Evolutionary conservation across 495 filamentous ascomycete genomes (phyloP), one percentile per base, ranked within the genome.

Genomic region (Daldinia bambusicola): DNA sequence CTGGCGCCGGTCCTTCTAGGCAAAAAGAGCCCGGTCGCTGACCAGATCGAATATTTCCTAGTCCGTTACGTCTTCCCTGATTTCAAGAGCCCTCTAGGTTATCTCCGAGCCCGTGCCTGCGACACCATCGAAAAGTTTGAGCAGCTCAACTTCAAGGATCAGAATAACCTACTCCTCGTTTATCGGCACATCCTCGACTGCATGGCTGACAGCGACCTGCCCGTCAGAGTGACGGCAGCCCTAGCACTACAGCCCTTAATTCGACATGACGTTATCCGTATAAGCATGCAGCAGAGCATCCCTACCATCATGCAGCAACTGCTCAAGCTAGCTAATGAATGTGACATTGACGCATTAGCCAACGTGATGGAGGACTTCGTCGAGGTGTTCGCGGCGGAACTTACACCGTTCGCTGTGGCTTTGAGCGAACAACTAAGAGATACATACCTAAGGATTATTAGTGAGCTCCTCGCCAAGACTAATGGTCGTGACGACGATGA

Each of bases 341-440:
- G 93, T 50, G 94, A 97, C 72, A 94, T 97, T 56, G 94, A 97
- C 79, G 93, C 94, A 16, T 80, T 97, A 18, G 93, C 94, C n/a
- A 97, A 97, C 72, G 94, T 97, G n/a, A 97, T 97, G 95, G 95
- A 99, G 78, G 96, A 99, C 74, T 98, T 98, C 77, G 95, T 99
- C 56, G 95, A 99, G 79, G 95, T 98, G 0, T 99, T 99, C 79
- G 94, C 95, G 16, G 83, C 92, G 2, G 96, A 99, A 76, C 85
- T 99, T 57, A 99, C 95, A 1, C 95, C 95, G 7, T 99, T 99
- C 76, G 95, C 95, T n/a, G 96, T 98, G 14, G 95, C 96, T 6
- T 84, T 99, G 43, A 97, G 93, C 74, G 94, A 99, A 83, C 95
- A 99, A 79, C 85, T 99, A 20, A 90, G 95, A 31, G 95, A 99